Evolutionary conservation across 495 filamentous ascomycete species (phyloP), one percentile per base, ranked within the genome.

Genomic region (Aspergillus coremiiformis): DNA sequence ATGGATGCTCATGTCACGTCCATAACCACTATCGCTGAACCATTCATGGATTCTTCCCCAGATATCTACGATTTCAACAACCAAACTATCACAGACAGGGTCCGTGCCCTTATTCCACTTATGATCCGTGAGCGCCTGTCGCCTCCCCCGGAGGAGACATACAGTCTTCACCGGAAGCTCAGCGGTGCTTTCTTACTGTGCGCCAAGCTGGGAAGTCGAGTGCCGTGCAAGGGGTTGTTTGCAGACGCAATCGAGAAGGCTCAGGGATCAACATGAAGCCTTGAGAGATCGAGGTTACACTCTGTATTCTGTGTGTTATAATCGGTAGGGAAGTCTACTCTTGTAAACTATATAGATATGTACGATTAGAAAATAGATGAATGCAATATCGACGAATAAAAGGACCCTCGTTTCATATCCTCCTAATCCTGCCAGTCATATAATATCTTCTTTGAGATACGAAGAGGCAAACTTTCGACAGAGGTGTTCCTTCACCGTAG

Each of bases 131-230:
- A 97, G 73, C 69, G 93, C 20, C 66, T 98, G 32, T 80, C 86
- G 9, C 93, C 94, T 12, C 93, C 94, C 35, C 93, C 93, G 0
- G 94, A 98, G 72, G 93, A 98, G 77, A 98, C 94, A 53, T 98
- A 98, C 61, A 92, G 87, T 66, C 64, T 98, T 65, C 93, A 98
- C 71, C 79, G 93, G 54, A 98, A 98, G 69, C 66, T 98, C 44
- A 97, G 93, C 66, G 93, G 93, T 3, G 93, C 94, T 0, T 98
- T 98, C 60, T 68, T 98, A 66, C 74, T 98, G 47, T 96, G 91
- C 71, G 93, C 93, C 0, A 79, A 80, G 56, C 60, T 98, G 51
- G 90, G 89, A 14, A 95, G 89, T 61, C 71, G 81, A 48, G 90
- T 96, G 5, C 70, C 71, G 54, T 96, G 93, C 61, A 81, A 85